These are phyloP conservation scores for Apiotrichum brassicae DNA, from an alignment of 1,284 basidiomycete genomes.

Conservation along the genomic window DNA sequence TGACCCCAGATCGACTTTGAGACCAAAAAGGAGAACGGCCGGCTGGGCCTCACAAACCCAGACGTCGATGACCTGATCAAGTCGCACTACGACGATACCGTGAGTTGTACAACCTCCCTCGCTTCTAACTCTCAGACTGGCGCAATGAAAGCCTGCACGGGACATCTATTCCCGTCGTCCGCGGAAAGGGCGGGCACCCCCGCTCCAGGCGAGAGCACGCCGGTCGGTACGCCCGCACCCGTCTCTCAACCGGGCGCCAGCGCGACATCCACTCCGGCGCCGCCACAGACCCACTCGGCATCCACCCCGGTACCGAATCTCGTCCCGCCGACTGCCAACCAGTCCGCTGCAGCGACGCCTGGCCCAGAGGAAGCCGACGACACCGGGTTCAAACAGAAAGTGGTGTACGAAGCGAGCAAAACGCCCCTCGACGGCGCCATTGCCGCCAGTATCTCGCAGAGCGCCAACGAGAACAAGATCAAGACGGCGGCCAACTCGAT, in stretches of 20 bases:
- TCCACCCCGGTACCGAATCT: neutral
- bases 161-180: constrained; percentile 59
- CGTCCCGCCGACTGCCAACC: constrained; percentile 11
- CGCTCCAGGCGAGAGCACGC: neutral
- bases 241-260: neutral
- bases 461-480: constrained; percentile 80
- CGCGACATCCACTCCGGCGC: neutral
- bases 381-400: constrained; percentile 10
- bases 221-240: neutral
- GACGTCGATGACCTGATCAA: constrained; percentile 46
- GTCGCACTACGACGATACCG: constrained; percentile 38
- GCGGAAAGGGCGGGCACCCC: constrained; percentile 2
- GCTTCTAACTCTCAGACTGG: constrained; percentile 54
- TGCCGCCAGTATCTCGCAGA: constrained; percentile 79
- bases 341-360: constrained; percentile 13
- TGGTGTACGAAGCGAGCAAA: constrained; percentile 71
- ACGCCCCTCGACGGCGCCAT: constrained; percentile 90
- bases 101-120: constrained; percentile 17
- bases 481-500: constrained; percentile 84
- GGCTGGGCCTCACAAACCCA: constrained; percentile 31
- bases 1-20: constrained; percentile 87
- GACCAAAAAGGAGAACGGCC: constrained; percentile 53
- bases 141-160: constrained; percentile 78
- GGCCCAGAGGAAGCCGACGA: constrained; percentile 9
- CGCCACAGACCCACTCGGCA: neutral